phyloP scores from a whole-genome alignment of 2,329 filamentous ascomycete species.

The Paracoccidioides brasiliensis region DNA sequence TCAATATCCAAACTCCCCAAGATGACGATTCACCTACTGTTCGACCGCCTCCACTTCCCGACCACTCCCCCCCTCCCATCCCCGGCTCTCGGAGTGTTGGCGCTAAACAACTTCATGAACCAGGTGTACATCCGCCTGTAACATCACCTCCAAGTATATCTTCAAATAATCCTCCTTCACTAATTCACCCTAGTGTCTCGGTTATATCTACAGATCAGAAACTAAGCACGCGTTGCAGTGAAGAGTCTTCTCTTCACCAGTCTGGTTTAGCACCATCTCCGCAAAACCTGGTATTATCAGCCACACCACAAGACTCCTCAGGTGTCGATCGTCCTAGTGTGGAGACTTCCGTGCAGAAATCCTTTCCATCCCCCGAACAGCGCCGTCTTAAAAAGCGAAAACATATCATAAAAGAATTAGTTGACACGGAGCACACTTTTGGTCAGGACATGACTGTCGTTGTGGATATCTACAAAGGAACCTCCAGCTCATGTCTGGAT shows the following conservation, averaged over 20 bases:
- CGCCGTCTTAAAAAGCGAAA: slow-evolving; percentile 62
- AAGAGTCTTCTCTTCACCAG: slow-evolving; percentile 25
- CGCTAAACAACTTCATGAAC: neutral
- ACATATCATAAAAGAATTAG: slow-evolving; percentile 77
- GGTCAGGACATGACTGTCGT: slow-evolving; percentile 94
- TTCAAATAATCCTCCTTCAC: slow-evolving; percentile 9
- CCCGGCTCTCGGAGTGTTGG: slow-evolving; percentile 9
- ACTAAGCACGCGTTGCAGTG: slow-evolving; percentile 21
- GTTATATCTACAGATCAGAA: slow-evolving; percentile 8
- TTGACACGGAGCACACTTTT: slow-evolving; percentile 86
- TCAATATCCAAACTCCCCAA: slow-evolving; percentile 26
- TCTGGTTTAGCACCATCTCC: slow-evolving; percentile 19
- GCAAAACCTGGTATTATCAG: slow-evolving; percentile 23
- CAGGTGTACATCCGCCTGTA: slow-evolving; percentile 1
- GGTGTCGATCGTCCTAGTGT: slow-evolving; percentile 15
- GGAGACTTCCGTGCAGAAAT: slow-evolving; percentile 10
- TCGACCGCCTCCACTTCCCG: slow-evolving; percentile 27
- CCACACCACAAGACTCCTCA: slow-evolving; percentile 25
- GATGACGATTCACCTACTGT: slow-evolving; percentile 17
- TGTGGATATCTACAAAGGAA: slow-evolving; percentile 94
- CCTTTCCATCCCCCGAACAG: slow-evolving; percentile 28
- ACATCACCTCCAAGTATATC: slow-evolving; percentile 17
- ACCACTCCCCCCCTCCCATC: slow-evolving; percentile 34
- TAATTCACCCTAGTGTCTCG: slow-evolving; percentile 7
- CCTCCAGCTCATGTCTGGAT: slow-evolving; percentile 66